Conservation (phyloP, 2,329 filamentous ascomycete genomes). For the Trichoderma guizhouense region DNA sequence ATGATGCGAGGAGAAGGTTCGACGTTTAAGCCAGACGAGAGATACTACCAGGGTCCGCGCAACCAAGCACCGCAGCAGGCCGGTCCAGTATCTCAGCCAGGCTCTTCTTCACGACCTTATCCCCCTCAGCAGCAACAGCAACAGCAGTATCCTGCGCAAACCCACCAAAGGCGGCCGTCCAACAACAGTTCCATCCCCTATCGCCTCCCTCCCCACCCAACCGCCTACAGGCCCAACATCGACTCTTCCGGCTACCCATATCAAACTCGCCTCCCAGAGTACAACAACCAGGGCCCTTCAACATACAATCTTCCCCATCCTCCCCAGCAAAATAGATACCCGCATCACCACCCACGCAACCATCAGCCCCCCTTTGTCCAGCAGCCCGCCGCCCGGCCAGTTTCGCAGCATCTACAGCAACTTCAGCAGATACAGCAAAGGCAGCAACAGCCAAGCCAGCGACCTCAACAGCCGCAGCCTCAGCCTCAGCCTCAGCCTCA, state of each 20-base stretch:
- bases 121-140: not conserved
- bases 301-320: slow-evolving; percentile 7
- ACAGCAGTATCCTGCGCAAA: not conserved
- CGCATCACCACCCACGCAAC: slow-evolving; percentile 6
- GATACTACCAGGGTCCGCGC: slow-evolving; percentile 4
- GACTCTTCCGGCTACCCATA: slow-evolving; percentile 21
- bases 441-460: not conserved
- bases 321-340: slow-evolving; percentile 12
- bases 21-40: slow-evolving; percentile 30
- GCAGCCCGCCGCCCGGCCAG: slow-evolving; percentile 6
- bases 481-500: too few relatives aligned
- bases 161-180: not conserved
- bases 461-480: slow-evolving; percentile 5
- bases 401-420: slow-evolving; percentile 21
- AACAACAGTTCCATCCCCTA: slow-evolving; percentile 14
- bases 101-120: not conserved
- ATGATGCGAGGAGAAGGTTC: slow-evolving; percentile 39
- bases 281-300: not conserved
- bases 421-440: slow-evolving; percentile 20
- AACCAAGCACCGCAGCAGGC: not conserved
- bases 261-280: slow-evolving; percentile 5
- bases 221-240: slow-evolving; percentile 21
- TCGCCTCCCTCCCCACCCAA: slow-evolving; percentile 15
- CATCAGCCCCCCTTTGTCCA: slow-evolving; percentile 15
- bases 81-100: not conserved